Percentiles rank a stretch among this genome's conserved stretches.
Conservation (phyloP, 257 asterid species). For the Lithospermum erythrorhizon region DNA sequence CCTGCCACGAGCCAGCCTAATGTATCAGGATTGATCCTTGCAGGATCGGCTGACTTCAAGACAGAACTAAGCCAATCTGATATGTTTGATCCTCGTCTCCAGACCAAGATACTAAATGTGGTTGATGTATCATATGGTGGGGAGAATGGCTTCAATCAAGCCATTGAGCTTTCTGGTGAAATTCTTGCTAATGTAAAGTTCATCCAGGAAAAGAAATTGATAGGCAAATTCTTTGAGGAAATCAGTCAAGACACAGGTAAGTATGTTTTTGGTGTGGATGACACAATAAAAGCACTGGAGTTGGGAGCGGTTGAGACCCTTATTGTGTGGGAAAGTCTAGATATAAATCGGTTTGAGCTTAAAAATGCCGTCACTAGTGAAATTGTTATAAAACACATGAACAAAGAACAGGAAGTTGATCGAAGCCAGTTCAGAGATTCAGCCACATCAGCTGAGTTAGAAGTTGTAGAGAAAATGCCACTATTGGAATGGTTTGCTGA, state of each 20-base stretch:
- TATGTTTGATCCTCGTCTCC: conserved; percentile 40
- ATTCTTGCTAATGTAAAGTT: conserved; percentile 36
- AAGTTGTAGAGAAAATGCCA: conserved; percentile 37
- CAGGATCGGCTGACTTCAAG: conserved; percentile 41
- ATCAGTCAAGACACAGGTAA: conserved; percentile 41
- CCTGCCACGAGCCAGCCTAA: conserved; percentile 42
- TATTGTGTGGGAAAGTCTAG: conserved; percentile 40
- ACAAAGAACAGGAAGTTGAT: conserved; percentile 29
- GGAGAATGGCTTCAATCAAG: conserved; percentile 40
- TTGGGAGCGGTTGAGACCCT: conserved; percentile 44
- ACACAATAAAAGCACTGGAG: conserved; percentile 33
- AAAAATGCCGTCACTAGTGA: conserved; percentile 20
- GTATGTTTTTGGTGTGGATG: conserved; percentile 39
- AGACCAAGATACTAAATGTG: conserved; percentile 36
- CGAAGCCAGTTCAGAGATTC: conserved; percentile 30
- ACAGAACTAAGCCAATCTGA: conserved; percentile 40
- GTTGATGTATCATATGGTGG: conserved; percentile 44
- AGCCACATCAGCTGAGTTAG: conserved; percentile 24
- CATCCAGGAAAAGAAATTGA: conserved; percentile 36
- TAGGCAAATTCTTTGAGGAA: conserved; percentile 40
- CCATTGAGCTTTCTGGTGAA: conserved; percentile 35
- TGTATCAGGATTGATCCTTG: conserved; percentile 34
- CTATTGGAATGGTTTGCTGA: conserved; percentile 42
- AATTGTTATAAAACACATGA: conserved; percentile 27
- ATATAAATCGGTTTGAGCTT: conserved; percentile 24